Evolutionary conservation across 768 basidiomycete species (phyloP).

Genomic region (Tricholoma sp.): DNA sequence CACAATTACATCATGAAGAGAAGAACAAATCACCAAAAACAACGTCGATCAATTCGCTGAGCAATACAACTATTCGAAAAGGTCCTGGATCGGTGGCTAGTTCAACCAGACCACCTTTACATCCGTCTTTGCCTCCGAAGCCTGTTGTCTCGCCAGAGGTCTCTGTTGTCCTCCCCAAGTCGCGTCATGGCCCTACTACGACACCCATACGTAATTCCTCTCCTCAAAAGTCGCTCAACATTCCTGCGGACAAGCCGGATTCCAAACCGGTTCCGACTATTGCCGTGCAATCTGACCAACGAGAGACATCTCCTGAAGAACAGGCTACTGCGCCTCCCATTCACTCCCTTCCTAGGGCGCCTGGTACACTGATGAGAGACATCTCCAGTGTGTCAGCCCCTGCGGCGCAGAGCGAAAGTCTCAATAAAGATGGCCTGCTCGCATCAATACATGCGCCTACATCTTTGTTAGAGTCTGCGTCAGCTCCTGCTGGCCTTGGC

Average conservation of each 20-base stretch:
- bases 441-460: constrained; percentile 58
- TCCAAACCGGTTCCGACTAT: not conserved
- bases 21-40: not conserved
- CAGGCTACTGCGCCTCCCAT: constrained; percentile 17
- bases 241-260: not conserved
- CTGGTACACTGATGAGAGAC: constrained; percentile 9
- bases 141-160: constrained; percentile 5
- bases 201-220: constrained; percentile 6
- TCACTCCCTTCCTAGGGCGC: constrained; percentile 9
- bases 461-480: constrained; percentile 32
- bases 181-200: constrained; percentile 4
- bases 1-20: not conserved
- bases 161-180: constrained; percentile 1
- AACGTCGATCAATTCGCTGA: constrained; percentile 4
- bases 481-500: constrained; percentile 34
- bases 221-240: not conserved
- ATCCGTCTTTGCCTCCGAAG: constrained; percentile 15
- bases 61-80: not conserved
- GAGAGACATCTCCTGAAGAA: constrained; percentile 10
- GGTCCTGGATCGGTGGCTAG: constrained; percentile 8
- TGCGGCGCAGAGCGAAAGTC: not conserved
- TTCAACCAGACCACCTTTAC: constrained; percentile 10
- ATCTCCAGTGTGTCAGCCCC: constrained; percentile 7
- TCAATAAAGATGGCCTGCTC: constrained; percentile 26
- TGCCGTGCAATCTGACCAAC: not conserved